Conservation (phyloP, 768 basidiomycete species). For the Hygrophoropsis aurantiaca region DNA sequence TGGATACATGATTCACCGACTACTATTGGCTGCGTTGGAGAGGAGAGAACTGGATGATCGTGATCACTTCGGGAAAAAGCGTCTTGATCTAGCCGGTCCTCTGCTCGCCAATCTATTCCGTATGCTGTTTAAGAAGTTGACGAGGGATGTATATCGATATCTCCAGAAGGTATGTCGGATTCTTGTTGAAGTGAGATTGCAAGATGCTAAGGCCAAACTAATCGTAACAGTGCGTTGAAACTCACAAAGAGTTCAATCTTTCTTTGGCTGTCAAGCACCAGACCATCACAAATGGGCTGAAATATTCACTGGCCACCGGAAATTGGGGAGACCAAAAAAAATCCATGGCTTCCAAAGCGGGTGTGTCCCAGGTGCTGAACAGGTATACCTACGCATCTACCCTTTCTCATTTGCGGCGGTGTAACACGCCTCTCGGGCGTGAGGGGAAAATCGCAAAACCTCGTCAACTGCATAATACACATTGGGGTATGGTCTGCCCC, state of each 20-base stretch:
- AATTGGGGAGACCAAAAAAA: slow-evolving; percentile 99
- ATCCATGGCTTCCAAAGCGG: slow-evolving; percentile 95
- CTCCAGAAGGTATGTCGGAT: slow-evolving; percentile 78
- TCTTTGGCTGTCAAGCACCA: slow-evolving; percentile 91
- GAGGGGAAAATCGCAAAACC: slow-evolving; percentile 99
- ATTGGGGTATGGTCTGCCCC: slow-evolving; percentile 99
- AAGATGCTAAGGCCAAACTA: slow-evolving; percentile 1
- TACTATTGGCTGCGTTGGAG: slow-evolving; percentile 90
- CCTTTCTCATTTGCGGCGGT: slow-evolving; percentile 94
- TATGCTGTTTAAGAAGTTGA: slow-evolving; percentile 95
- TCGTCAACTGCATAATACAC: slow-evolving; percentile 97
- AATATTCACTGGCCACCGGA: slow-evolving; percentile 96
- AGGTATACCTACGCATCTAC: slow-evolving; percentile 99
- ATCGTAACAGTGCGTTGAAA: slow-evolving; percentile 82
- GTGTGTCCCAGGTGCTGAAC: slow-evolving; percentile 98
- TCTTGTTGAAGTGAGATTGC: neutral
- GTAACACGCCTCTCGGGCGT: slow-evolving; percentile 96
- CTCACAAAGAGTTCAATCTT: slow-evolving; percentile 92
- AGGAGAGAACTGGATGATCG: slow-evolving; percentile 96
- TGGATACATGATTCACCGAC: slow-evolving; percentile 98
- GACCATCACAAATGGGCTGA: slow-evolving; percentile 96
- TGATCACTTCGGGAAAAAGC: slow-evolving; percentile 99
- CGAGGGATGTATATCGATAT: slow-evolving; percentile 95
- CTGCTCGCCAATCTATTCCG: slow-evolving; percentile 95
- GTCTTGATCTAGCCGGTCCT: slow-evolving; percentile 94